A percentile compares a stretch with the other conserved stretches of the same genome.
Evolutionary conservation across 768 basidiomycete genomes (phyloP).

Genomic region (Leccinum rimulosum): DNA sequence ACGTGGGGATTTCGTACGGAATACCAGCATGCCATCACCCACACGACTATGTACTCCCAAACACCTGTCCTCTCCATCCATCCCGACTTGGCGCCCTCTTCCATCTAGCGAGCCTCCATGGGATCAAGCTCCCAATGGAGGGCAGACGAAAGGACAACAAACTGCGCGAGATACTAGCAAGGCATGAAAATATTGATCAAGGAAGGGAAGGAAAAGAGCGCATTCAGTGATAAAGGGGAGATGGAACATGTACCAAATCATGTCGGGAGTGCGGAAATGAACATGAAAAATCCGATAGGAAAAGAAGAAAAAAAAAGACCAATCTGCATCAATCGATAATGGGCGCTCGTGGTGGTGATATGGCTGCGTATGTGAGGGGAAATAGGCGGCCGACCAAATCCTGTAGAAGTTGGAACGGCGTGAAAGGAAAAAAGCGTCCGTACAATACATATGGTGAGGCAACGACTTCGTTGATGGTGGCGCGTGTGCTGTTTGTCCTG

Average conservation of each 20-base stretch:
- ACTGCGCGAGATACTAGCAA: conserved; percentile 29
- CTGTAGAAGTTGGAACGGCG: conserved; percentile 24
- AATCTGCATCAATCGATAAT: conserved; percentile 28
- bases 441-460: conserved; percentile 47
- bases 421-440: conserved; percentile 80
- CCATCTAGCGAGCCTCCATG: conserved; percentile 57
- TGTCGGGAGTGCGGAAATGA: conserved; percentile 15
- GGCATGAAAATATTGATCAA: conserved; percentile 23
- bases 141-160: conserved; percentile 71
- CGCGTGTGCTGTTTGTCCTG: conserved; percentile 20
- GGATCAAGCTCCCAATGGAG: conserved; percentile 40
- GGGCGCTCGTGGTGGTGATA: conserved; percentile 34
- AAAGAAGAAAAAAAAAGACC: conserved; percentile 9
- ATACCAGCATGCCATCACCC: conserved; percentile 1
- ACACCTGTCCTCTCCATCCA: conserved; percentile 10
- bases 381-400: conserved; percentile 31
- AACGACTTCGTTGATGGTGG: conserved; percentile 33
- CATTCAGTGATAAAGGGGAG: conserved; percentile 23
- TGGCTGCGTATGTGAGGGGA: conserved; percentile 26
- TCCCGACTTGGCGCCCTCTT: conserved; percentile 63
- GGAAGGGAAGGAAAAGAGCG: conserved; percentile 14
- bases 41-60: background rate
- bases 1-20: conserved; percentile 2
- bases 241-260: conserved; percentile 25
- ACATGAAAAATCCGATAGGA: conserved; percentile 25